These are phyloP conservation scores for Turritis glabra DNA, from an alignment of 345 rosid genomes.

Conservation along the genomic window DNA sequence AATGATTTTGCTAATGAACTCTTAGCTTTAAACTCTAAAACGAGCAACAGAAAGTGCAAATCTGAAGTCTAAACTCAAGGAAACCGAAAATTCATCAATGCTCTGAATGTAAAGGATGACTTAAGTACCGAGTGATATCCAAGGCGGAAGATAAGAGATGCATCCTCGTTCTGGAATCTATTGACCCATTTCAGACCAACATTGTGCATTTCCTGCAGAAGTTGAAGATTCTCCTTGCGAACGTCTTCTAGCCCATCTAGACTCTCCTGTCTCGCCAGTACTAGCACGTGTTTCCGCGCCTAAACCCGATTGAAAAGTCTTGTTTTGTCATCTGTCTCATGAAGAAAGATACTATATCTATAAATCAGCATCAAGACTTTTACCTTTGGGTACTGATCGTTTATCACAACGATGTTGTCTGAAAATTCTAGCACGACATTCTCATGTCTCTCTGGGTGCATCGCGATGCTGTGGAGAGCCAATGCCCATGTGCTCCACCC, in stretches of 20 bases:
- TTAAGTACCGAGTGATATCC: slow-evolving; percentile 86
- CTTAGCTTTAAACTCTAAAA: background rate
- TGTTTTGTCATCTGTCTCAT: slow-evolving; percentile 3
- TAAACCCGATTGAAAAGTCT: slow-evolving; percentile 10
- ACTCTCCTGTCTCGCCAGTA: slow-evolving; percentile 59
- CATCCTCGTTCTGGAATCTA: slow-evolving; percentile 67
- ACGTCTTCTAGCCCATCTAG: slow-evolving; percentile 73
- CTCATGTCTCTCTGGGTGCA: slow-evolving; percentile 72
- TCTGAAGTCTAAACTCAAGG: background rate
- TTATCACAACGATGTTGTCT: slow-evolving; percentile 65
- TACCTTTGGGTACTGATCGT: slow-evolving; percentile 89
- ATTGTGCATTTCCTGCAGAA: slow-evolving; percentile 61
- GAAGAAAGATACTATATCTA: background rate
- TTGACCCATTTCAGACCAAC: slow-evolving; percentile 78
- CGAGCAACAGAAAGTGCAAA: background rate
- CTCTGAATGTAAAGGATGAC: slow-evolving; percentile 5
- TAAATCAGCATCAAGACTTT: slow-evolving; percentile 2
- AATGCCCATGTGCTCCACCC: slow-evolving; percentile 81
- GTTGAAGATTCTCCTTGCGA: slow-evolving; percentile 57
- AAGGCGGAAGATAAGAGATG: slow-evolving; percentile 75
- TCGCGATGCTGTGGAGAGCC: slow-evolving; percentile 67
- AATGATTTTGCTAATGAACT: background rate
- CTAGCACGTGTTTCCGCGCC: slow-evolving; percentile 80
- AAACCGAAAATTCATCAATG: background rate
- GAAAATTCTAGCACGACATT: slow-evolving; percentile 58